phyloP scores from a whole-genome alignment of 73 alveolate genomes.

The Paramecium sonneborni region DNA sequence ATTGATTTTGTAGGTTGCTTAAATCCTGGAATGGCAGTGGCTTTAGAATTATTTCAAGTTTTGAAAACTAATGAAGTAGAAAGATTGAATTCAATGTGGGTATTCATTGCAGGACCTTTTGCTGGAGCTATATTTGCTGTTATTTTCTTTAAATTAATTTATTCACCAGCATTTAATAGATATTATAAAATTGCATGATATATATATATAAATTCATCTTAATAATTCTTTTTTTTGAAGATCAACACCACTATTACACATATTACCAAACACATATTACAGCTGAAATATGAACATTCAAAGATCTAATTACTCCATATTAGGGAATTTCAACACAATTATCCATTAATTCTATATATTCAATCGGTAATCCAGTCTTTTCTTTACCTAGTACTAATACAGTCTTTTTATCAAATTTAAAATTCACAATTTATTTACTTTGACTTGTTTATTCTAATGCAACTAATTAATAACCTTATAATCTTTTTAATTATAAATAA shows the following conservation, averaged over 20 bases:
- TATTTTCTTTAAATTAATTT: background rate
- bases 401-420: slow-evolving; percentile 86
- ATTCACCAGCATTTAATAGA: slow-evolving; percentile 43
- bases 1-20: background rate
- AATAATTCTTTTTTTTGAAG: background rate
- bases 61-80: background rate
- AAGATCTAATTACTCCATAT: slow-evolving; percentile 85
- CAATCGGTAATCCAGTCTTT: slow-evolving; percentile 93
- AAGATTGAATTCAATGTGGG: slow-evolving; percentile 36
- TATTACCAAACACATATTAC: slow-evolving; percentile 94
- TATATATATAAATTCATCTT: background rate
- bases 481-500: slow-evolving; percentile 81
- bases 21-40: slow-evolving; percentile 57
- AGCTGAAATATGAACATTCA: slow-evolving; percentile 93
- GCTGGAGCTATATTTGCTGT: slow-evolving; percentile 46
- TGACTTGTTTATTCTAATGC: slow-evolving; percentile 95
- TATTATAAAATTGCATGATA: slow-evolving; percentile 40
- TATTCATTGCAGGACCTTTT: slow-evolving; percentile 56
- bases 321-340: slow-evolving; percentile 91
- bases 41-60: slow-evolving; percentile 18
- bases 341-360: slow-evolving; percentile 81
- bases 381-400: slow-evolving; percentile 90
- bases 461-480: slow-evolving; percentile 85
- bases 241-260: slow-evolving; percentile 45
- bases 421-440: slow-evolving; percentile 80